These are phyloP conservation scores for Fusarium napiforme DNA, from an alignment of 2,329 filamentous ascomycete species.

Conservation along the genomic window DNA sequence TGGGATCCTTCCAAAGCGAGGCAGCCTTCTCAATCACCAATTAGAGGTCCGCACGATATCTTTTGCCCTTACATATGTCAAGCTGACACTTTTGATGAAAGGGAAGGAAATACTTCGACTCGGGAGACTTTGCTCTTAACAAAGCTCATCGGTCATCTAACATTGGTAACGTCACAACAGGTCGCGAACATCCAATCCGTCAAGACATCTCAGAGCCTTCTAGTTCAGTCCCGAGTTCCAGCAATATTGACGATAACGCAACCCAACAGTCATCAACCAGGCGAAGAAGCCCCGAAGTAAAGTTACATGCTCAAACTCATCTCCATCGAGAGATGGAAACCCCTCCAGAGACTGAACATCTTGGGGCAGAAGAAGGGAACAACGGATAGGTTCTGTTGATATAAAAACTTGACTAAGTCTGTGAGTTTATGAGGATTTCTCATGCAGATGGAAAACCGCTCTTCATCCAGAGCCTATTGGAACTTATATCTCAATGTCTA, in stretches of 20 bases:
- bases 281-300: not conserved
- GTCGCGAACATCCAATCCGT: conserved; percentile 28
- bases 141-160: conserved; percentile 30
- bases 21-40: conserved; percentile 31
- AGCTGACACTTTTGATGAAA: not conserved
- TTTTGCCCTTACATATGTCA: too few species aligned
- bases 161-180: conserved; percentile 29
- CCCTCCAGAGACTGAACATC: not conserved
- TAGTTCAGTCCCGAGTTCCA: conserved; percentile 26
- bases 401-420: too few species aligned
- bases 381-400: not conserved
- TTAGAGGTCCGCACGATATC: conserved; percentile 14
- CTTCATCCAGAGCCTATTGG: fast-evolving
- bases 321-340: conserved; percentile 1
- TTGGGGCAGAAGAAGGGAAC: not conserved
- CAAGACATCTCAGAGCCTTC: conserved; percentile 23
- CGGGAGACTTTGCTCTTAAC: conserved; percentile 35
- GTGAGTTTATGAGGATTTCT: too few species aligned
- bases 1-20: conserved; percentile 19
- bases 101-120: conserved; percentile 37
- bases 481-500: fast-evolving
- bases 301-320: not conserved
- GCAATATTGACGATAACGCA: conserved; percentile 17
- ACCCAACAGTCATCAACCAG: not conserved
- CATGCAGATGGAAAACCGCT: not conserved